Evolutionary conservation across 2,329 filamentous ascomycete species (phyloP).

Genomic region (Rhynchosporium agropyri): DNA sequence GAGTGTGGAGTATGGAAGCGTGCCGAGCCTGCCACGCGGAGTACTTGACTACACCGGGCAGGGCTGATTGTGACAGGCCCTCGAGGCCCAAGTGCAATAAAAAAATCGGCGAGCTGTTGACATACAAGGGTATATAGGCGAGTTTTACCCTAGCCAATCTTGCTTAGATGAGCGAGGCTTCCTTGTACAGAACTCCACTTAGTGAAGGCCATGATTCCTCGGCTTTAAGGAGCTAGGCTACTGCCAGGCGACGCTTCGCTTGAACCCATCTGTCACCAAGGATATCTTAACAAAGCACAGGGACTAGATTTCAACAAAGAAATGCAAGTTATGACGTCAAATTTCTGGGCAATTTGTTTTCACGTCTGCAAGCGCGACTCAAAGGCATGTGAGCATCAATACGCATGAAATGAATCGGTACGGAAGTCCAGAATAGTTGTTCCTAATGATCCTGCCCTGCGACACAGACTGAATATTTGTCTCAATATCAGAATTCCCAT

Average conservation of each 20-base stretch:
- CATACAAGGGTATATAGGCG: conserved; percentile 1
- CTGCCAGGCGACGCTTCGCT: neutral
- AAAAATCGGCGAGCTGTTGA: neutral
- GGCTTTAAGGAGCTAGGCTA: no score
- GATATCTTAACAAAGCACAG: neutral
- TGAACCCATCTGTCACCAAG: neutral
- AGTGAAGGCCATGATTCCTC: no score
- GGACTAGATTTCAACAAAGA: neutral
- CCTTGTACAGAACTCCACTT: no score
- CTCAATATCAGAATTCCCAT: neutral
- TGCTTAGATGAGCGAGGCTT: no score
- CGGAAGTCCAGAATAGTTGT: neutral
- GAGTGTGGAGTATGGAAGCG: no score
- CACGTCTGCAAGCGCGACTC: neutral
- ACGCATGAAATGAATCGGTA: neutral
- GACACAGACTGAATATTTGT: neutral
- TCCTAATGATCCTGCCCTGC: no score
- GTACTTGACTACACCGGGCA: no score
- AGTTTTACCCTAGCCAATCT: neutral
- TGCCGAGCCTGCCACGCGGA: no score
- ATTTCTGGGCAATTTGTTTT: neutral
- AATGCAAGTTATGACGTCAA: neutral
- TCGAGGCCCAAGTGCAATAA: neutral
- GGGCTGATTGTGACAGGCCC: no score
- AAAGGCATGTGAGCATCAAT: neutral